Evolutionary conservation across 2,329 filamentous ascomycete species (phyloP).

Genomic region (Hypoxylon sp.): DNA sequence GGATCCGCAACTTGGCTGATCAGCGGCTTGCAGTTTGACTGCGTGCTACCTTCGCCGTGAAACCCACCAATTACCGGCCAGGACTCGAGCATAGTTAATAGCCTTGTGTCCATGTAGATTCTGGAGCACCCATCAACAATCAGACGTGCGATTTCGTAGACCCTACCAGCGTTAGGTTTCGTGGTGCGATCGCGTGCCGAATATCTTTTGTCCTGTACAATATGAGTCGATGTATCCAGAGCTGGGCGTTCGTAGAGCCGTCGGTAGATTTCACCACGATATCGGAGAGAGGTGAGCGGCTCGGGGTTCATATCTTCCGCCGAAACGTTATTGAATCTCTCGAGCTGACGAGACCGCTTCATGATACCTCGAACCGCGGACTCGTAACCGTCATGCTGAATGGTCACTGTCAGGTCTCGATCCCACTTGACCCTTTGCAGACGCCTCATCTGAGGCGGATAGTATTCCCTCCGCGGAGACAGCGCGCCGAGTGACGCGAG

Average conservation of each 20-base stretch:
- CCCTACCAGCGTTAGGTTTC: constrained; percentile 19
- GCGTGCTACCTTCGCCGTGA: constrained; percentile 10
- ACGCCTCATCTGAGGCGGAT: constrained; percentile 52
- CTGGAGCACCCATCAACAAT: constrained; percentile 26
- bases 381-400: constrained; percentile 57
- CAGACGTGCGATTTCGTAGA: constrained; percentile 40
- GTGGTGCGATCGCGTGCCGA: constrained; percentile 41
- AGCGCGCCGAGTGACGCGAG: constrained; percentile 48
- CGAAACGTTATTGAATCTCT: constrained; percentile 28
- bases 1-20: constrained; percentile 47
- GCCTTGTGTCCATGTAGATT: constrained; percentile 17
- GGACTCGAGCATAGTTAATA: constrained; percentile 40
- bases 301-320: not conserved
- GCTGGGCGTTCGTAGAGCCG: constrained; percentile 39
- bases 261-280: constrained; percentile 39
- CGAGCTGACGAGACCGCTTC: constrained; percentile 49
- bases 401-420: constrained; percentile 49
- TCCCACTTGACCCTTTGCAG: constrained; percentile 56
- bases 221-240: not conserved
- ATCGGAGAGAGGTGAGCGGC: constrained; percentile 34
- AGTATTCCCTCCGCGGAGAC: constrained; percentile 52
- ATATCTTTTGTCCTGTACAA: constrained; percentile 38
- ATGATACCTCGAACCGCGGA: constrained; percentile 49
- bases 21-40: constrained; percentile 33
- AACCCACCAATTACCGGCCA: constrained; percentile 53